Percentiles rank a stretch among this genome's conserved stretches.
phyloP scores from a whole-genome alignment of 768 basidiomycete genomes.

The Cystofilobasidium ferigula region DNA sequence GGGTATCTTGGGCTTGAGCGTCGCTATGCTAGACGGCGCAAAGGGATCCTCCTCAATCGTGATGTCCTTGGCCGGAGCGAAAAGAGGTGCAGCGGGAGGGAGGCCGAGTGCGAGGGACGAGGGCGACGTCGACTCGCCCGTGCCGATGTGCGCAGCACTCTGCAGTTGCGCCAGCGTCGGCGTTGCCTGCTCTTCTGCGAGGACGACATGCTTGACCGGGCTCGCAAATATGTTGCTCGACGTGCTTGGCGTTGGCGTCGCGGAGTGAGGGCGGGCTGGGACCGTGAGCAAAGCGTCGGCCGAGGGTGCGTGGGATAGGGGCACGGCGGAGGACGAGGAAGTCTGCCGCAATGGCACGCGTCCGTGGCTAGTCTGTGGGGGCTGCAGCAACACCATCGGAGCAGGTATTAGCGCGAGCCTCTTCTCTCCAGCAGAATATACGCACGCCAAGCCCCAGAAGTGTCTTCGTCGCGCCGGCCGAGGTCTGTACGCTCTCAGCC shows the following conservation, averaged over 20 bases:
- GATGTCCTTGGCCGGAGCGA: background rate
- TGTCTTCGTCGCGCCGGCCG: too few species aligned
- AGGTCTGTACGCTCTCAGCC: too few species aligned
- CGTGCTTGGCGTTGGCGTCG: background rate
- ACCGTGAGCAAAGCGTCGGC: background rate
- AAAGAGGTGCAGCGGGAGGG: background rate
- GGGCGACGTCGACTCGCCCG: background rate
- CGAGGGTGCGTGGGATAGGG: background rate
- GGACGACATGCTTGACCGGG: background rate
- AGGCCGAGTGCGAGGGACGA: background rate
- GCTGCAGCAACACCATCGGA: too few species aligned
- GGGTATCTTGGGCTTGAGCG: background rate
- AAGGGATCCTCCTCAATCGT: slow-evolving; percentile 14
- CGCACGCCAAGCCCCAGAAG: background rate
- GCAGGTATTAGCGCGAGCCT: too few species aligned
- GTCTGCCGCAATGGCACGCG: background rate
- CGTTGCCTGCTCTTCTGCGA: background rate
- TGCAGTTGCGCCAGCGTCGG: background rate
- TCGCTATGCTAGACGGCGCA: background rate
- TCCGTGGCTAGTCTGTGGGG: too few species aligned
- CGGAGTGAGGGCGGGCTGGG: background rate
- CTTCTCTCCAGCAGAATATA: too few species aligned
- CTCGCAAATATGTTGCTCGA: background rate
- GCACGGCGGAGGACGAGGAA: background rate
- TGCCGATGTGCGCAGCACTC: too few species aligned